A percentile compares a stretch with the other conserved stretches of the same genome.
Evolutionary conservation across 768 basidiomycete genomes (phyloP).

Genomic region (Podaxis mareebaensis): DNA sequence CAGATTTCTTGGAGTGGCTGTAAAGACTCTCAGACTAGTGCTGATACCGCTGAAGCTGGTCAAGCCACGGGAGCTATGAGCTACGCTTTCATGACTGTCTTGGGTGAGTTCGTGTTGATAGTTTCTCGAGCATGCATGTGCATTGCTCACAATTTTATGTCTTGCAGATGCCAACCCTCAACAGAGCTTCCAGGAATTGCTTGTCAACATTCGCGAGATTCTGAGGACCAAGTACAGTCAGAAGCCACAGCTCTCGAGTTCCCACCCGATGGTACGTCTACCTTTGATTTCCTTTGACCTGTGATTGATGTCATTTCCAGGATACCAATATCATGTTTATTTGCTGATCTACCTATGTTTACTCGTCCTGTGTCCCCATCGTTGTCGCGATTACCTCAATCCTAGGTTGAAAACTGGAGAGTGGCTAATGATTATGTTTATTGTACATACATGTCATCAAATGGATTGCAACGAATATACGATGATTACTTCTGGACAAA

Average conservation of each 20-base stretch:
- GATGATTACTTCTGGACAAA: neutral
- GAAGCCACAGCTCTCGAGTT: slow-evolving; percentile 45
- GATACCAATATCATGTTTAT: slow-evolving; percentile 33
- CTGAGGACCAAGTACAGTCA: slow-evolving; percentile 41
- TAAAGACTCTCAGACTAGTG: slow-evolving; percentile 81
- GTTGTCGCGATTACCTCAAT: neutral
- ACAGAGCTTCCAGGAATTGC: slow-evolving; percentile 44
- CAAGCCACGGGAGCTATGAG: slow-evolving; percentile 80
- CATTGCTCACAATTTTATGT: neutral
- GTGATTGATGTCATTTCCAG: slow-evolving; percentile 16
- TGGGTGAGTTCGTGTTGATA: slow-evolving; percentile 39
- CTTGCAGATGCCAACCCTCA: slow-evolving; percentile 37
- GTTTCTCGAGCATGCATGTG: neutral
- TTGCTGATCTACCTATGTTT: slow-evolving; percentile 18
- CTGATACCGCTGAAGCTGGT: slow-evolving; percentile 69
- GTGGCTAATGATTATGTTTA: neutral
- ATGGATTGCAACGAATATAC: neutral
- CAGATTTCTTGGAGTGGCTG: slow-evolving; percentile 88
- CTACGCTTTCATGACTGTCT: slow-evolving; percentile 58
- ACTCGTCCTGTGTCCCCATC: neutral
- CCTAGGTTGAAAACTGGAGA: neutral
- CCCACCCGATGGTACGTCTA: slow-evolving; percentile 38
- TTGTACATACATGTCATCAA: neutral
- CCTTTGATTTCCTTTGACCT: slow-evolving; percentile 4
- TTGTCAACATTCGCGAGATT: slow-evolving; percentile 40